A percentile compares a stretch with the other conserved stretches of the same genome.
Evolutionary conservation across 2,329 filamentous ascomycete genomes (phyloP).

Genomic region (Paraconiothyrium sp.): DNA sequence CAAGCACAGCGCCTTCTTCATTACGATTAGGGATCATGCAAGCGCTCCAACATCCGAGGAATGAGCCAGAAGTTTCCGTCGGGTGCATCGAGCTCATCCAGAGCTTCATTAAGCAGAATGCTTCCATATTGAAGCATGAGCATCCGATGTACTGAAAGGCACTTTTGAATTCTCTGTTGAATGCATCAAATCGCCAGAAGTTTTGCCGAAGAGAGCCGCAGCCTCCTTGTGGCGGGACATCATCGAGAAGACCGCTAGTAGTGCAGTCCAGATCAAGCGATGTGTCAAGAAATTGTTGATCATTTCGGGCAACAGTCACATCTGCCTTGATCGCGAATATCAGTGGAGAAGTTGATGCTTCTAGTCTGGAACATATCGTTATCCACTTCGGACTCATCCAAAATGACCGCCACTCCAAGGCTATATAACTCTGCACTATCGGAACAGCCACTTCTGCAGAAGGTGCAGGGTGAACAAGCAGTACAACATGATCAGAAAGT

Average conservation of each 20-base stretch:
- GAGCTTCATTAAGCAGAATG: slow-evolving; percentile 69
- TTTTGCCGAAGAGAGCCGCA: slow-evolving; percentile 77
- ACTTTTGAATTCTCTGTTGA: slow-evolving; percentile 77
- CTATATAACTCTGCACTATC: slow-evolving; percentile 44
- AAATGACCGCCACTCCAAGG: slow-evolving; percentile 42
- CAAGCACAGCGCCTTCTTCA: slow-evolving; percentile 55
- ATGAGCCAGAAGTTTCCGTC: slow-evolving; percentile 77
- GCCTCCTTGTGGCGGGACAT: slow-evolving; percentile 73
- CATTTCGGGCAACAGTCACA: slow-evolving; percentile 45
- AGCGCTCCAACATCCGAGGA: slow-evolving; percentile 68
- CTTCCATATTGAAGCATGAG: slow-evolving; percentile 70
- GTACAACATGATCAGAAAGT: slow-evolving; percentile 45
- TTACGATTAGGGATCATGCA: slow-evolving; percentile 72
- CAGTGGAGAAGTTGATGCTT: slow-evolving; percentile 47
- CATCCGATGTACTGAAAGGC: slow-evolving; percentile 67
- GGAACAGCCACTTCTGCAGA: slow-evolving; percentile 40
- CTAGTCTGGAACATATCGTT: slow-evolving; percentile 45
- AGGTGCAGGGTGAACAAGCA: slow-evolving; percentile 38
- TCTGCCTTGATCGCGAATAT: slow-evolving; percentile 45
- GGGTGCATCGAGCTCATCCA: slow-evolving; percentile 77
- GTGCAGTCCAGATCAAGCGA: slow-evolving; percentile 38
- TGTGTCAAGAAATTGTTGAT: slow-evolving; percentile 46
- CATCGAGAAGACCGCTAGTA: slow-evolving; percentile 43
- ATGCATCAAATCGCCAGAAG: slow-evolving; percentile 75
- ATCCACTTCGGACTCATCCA: slow-evolving; percentile 43